These are phyloP conservation scores for Colletotrichum paranaense DNA, from an alignment of 2,329 filamentous ascomycete genomes.

Conservation along the genomic window DNA sequence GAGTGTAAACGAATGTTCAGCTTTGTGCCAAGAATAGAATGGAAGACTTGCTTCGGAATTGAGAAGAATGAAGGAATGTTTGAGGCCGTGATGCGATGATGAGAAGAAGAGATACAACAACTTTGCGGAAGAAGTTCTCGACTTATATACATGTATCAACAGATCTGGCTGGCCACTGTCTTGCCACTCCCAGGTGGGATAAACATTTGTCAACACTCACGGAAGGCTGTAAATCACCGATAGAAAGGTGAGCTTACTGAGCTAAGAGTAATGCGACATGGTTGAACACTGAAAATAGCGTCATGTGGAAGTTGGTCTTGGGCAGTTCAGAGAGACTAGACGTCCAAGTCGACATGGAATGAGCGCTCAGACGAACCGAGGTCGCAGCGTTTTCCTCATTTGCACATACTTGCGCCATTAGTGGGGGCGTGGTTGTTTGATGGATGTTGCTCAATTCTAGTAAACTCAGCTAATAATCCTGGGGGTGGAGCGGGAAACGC, in stretches of 20 bases:
- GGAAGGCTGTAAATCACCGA: neutral
- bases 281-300: neutral
- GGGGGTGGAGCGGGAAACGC: neutral
- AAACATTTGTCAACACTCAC: neutral
- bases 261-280: neutral
- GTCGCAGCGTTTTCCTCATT: neutral
- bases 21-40: neutral
- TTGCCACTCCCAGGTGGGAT: neutral
- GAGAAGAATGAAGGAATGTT: neutral
- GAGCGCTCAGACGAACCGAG: too few relatives aligned
- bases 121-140: neutral
- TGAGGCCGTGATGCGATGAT: too few relatives aligned
- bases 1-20: neutral
- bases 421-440: constrained; percentile 5
- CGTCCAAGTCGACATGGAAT: neutral
- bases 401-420: neutral
- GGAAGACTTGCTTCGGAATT: neutral
- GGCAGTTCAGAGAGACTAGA: too few relatives aligned
- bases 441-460: neutral
- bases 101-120: neutral
- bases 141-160: neutral
- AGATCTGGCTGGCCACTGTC: neutral
- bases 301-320: neutral
- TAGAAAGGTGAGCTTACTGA: neutral
- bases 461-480: neutral